Percentiles rank a stretch among this genome's conserved stretches.
These are phyloP conservation scores for Lizonia empirigonia DNA, from an alignment of 2,329 filamentous ascomycete genomes.

Conservation along the genomic window DNA sequence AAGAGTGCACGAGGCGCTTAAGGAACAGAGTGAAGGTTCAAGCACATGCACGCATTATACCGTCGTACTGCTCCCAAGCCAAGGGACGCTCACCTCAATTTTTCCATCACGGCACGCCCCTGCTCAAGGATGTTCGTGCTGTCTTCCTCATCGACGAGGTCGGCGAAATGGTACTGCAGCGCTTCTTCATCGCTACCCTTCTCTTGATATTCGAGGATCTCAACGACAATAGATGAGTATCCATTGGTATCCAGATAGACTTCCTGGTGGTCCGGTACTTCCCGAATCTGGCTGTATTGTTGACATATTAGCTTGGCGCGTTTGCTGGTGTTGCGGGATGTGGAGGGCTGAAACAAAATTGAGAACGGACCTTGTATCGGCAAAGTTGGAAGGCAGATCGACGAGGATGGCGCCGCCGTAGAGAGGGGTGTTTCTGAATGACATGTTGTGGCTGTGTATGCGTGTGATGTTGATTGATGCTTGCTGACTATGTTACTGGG, in stretches of 20 bases:
- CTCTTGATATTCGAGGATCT: constrained; percentile 83
- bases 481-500: constrained; percentile 11
- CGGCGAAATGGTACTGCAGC: constrained; percentile 56
- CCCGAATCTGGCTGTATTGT: constrained; percentile 66
- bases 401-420: constrained; percentile 75
- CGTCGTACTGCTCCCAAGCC: not conserved
- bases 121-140: constrained; percentile 44
- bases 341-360: constrained; percentile 4
- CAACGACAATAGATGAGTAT: constrained; percentile 86
- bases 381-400: constrained; percentile 70
- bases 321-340: constrained; percentile 16
- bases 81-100: constrained; percentile 45
- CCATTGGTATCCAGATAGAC: constrained; percentile 85
- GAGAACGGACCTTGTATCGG: constrained; percentile 70
- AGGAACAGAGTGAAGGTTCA: not conserved
- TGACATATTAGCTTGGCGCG: constrained; percentile 4
- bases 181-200: constrained; percentile 72
- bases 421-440: constrained; percentile 64
- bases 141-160: constrained; percentile 51
- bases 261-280: constrained; percentile 88
- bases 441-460: constrained; percentile 53
- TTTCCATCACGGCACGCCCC: constrained; percentile 35
- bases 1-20: too few relatives aligned
- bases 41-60: constrained; percentile 2
- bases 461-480: too few relatives aligned